These are phyloP conservation scores for Glycine soja DNA, from an alignment of 306 rosid genomes.

Conservation along the genomic window DNA sequence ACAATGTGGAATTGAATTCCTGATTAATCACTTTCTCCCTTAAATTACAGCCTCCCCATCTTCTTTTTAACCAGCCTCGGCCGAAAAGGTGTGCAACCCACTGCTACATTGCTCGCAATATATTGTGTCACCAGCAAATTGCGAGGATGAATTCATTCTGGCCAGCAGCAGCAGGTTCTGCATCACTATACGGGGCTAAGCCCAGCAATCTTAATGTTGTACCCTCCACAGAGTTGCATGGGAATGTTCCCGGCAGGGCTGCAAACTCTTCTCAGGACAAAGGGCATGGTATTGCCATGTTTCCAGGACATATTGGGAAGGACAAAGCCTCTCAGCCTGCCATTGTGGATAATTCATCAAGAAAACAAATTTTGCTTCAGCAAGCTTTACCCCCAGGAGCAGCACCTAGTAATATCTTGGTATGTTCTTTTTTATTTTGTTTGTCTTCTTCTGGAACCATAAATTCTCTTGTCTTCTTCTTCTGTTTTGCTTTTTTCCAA, in stretches of 20 bases:
- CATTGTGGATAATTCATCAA: constrained; percentile 64
- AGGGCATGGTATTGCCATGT: constrained; percentile 69
- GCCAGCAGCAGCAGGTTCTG: constrained; percentile 92
- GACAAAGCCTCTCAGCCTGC: constrained; percentile 74
- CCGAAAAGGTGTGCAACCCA: constrained; percentile 95
- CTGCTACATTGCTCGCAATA: constrained; percentile 87
- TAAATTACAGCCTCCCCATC: constrained; percentile 70
- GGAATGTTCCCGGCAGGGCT: constrained; percentile 56
- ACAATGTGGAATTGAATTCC: neutral
- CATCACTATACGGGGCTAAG: constrained; percentile 81
- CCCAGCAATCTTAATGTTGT: constrained; percentile 64
- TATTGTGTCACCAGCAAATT: constrained; percentile 76
- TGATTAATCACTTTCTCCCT: neutral
- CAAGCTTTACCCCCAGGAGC: constrained; percentile 88
- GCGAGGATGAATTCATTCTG: constrained; percentile 90
- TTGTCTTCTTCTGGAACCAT: neutral
- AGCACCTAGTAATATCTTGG: constrained; percentile 85
- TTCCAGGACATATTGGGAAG: constrained; percentile 72
- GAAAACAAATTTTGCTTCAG: constrained; percentile 85
- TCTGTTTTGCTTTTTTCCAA: neutral
- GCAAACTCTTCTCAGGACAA: constrained; percentile 71
- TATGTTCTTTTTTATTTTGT: constrained; percentile 36
- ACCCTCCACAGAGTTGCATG: constrained; percentile 73
- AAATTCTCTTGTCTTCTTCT: neutral
- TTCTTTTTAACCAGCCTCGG: constrained; percentile 80